Base-by-base conservation (phyloP, 163 green algal species). In the Trebouxiophyceae sp. region DNA sequence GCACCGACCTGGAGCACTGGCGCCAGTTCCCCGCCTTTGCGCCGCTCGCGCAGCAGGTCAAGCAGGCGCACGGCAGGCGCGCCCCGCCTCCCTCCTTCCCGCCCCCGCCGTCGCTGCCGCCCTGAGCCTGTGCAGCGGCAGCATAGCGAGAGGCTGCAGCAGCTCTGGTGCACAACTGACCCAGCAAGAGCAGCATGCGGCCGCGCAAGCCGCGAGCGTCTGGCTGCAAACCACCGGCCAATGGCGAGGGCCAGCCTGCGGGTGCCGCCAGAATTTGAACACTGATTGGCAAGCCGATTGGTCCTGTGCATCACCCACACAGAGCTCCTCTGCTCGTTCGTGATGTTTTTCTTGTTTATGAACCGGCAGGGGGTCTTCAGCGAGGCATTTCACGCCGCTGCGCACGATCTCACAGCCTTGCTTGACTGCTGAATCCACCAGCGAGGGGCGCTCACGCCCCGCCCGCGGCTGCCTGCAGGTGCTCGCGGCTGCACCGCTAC, bases 1-100 rank as follows among this genome's bases (percentile, higher is more conserved):
- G 83, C 8, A 87, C 71, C 2, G 89, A 96, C 67, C 32, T 90
- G 33, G 62, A 75, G 24, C 80, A 93, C 71, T 96, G 89, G 89
- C 58, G 23, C 12, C 77, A 75, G 59, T 93, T 95, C 55, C 54
- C 67, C 1, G 67, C 65, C 34, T 92, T 89, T 54, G 24, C 33
- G 4, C 23, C 67, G 4, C 57, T 95, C 46, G 69, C 74, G 12
- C 57, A 71, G 23, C 45, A 66, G n/a, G 72, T 79, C 12, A 23
- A 57, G 32, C 29, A n/a, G 30, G 46, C 76, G 24, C 57, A 63
- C 28, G 57, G 57, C 57, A 63, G 57, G 57, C 47, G 32, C 47
- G 8, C 39, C 39, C 39, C 39, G 12, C 39, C 39, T 8, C 39
- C 39, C 39, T 16, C 39, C 39, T 16, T 16, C 39, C 39, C 39